A percentile compares a stretch with the other conserved stretches of the same genome.
These are phyloP conservation scores for Lactarius deliciosus DNA, from an alignment of 768 basidiomycete genomes.

Conservation along the genomic window DNA sequence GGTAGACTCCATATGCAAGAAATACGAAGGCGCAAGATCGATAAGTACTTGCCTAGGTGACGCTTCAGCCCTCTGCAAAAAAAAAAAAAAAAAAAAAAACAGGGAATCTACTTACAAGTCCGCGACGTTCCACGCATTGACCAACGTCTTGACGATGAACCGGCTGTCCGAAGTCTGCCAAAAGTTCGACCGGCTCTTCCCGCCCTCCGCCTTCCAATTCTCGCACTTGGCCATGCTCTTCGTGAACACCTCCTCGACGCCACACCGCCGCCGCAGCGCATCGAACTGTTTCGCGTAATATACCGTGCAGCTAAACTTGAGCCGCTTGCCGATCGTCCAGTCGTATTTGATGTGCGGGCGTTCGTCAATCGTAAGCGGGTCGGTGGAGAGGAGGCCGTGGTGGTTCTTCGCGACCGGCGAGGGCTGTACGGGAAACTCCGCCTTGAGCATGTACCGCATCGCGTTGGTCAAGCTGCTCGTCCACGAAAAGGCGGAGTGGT, in stretches of 20 bases:
- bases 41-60: constrained; percentile 66
- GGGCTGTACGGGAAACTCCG: constrained; percentile 38
- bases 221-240: constrained; percentile 58
- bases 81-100: too few species aligned
- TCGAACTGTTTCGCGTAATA: constrained; percentile 86
- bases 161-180: constrained; percentile 79
- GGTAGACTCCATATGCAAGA: constrained; percentile 72
- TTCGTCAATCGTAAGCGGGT: constrained; percentile 52
- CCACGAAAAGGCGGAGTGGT: constrained; percentile 41
- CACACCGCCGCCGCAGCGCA: constrained; percentile 60
- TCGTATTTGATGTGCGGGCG: constrained; percentile 83
- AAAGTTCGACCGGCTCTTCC: constrained; percentile 79
- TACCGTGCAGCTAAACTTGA: constrained; percentile 78
- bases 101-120: constrained; percentile 60
- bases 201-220: constrained; percentile 75
- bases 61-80: background rate
- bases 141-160: constrained; percentile 82
- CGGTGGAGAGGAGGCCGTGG: constrained; percentile 48
- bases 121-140: constrained; percentile 85
- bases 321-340: constrained; percentile 70
- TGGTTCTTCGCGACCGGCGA: constrained; percentile 42
- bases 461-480: constrained; percentile 57
- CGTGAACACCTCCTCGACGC: constrained; percentile 56
- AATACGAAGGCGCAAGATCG: constrained; percentile 76
- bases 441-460: constrained; percentile 55